Evolutionary conservation across 2,329 filamentous ascomycete genomes (phyloP).

Genomic region (Scytalidium sp.): DNA sequence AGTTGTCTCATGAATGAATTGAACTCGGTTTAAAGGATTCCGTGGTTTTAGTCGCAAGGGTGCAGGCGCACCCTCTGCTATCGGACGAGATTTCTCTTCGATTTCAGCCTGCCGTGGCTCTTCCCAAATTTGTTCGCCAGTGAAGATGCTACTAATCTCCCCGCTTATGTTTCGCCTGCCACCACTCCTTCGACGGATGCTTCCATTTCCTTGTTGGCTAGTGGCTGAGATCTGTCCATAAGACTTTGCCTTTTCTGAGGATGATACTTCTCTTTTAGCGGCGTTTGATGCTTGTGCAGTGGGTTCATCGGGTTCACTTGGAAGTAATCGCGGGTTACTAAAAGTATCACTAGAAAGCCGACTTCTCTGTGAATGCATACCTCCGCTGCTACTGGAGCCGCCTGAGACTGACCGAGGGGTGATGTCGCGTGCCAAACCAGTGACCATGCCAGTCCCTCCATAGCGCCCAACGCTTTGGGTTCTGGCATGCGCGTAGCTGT

Average conservation of each 20-base stretch:
- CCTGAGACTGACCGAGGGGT: constrained; percentile 27
- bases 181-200: constrained; percentile 17
- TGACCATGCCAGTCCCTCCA: constrained; percentile 40
- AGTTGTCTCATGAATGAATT: constrained; percentile 39
- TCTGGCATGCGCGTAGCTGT: constrained; percentile 68
- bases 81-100: constrained; percentile 17
- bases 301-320: constrained; percentile 12
- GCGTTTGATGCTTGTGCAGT: constrained; percentile 8
- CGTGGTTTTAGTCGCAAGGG: constrained; percentile 57
- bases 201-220: constrained; percentile 7
- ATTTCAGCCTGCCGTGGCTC: constrained; percentile 61
- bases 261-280: constrained; percentile 5
- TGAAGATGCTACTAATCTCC: constrained; percentile 61
- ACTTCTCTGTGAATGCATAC: constrained; percentile 27
- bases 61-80: constrained; percentile 29
- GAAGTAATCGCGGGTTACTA: constrained; percentile 7
- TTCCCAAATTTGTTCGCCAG: constrained; percentile 82
- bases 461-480: constrained; percentile 55
- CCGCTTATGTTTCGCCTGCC: constrained; percentile 64
- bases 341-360: constrained; percentile 28
- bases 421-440: constrained; percentile 25
- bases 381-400: constrained; percentile 31
- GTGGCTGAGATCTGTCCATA: constrained; percentile 20
- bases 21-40: constrained; percentile 63
- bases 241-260: constrained; percentile 12